A percentile compares a stretch with the other conserved stretches of the same genome.
Conservation (phyloP, 2,329 filamentous ascomycete genomes). For the Ophiostoma quercus region DNA sequence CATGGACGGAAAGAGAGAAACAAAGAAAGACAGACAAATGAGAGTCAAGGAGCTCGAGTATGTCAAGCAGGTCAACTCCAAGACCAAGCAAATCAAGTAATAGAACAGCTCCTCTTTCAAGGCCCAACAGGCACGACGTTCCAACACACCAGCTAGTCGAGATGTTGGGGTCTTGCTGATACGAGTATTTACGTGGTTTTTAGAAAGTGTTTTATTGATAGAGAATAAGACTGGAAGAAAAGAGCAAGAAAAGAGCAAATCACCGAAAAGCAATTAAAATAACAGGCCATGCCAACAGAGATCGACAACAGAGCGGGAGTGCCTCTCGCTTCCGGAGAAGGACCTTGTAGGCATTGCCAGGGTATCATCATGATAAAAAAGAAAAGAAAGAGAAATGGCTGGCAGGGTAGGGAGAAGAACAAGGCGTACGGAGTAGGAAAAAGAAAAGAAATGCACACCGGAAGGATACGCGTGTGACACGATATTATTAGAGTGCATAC, state of each 20-base stretch:
- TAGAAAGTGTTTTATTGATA: too few species aligned
- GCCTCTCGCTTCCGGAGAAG: neutral
- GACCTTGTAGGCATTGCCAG: neutral
- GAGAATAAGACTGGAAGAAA: too few species aligned
- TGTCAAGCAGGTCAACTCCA: too few species aligned
- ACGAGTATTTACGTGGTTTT: neutral
- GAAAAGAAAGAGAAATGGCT: neutral
- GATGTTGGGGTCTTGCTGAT: neutral
- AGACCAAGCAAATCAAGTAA: too few species aligned
- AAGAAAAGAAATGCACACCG: neutral
- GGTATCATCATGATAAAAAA: neutral
- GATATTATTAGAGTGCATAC: neutral
- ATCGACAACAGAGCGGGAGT: neutral
- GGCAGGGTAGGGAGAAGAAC: too few species aligned
- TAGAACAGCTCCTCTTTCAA: neutral
- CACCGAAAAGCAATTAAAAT: too few species aligned
- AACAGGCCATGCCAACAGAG: neutral
- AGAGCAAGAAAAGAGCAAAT: too few species aligned
- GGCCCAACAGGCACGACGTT: neutral
- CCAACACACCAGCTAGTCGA: neutral
- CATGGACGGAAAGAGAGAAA: neutral
- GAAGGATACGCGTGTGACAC: neutral
- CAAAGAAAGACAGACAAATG: neutral
- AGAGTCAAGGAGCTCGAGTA: neutral
- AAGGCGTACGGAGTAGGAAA: neutral